Evolutionary conservation across 805 yeast species (phyloP).

Genomic region (Yarrowia sp.): DNA sequence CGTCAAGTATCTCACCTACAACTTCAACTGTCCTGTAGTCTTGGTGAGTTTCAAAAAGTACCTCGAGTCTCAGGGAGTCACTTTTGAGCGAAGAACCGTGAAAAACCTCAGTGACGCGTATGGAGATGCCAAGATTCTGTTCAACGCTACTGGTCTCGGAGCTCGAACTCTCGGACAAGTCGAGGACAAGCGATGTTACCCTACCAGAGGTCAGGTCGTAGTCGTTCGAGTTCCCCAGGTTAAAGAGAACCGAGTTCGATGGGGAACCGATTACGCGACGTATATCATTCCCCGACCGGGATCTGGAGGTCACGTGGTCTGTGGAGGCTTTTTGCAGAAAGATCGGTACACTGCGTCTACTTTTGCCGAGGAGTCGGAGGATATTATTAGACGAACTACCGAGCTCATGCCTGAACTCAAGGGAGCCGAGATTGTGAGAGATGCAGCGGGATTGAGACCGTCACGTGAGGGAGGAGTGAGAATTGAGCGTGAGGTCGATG

Average conservation of each 20-base stretch:
- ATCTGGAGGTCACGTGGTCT: conserved; percentile 68
- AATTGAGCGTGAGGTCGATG: conserved; percentile 60
- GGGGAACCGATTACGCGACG: conserved; percentile 69
- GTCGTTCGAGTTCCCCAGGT: conserved; percentile 75
- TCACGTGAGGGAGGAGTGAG: conserved; percentile 77
- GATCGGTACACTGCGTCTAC: conserved; percentile 70
- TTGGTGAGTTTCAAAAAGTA: conserved; percentile 57
- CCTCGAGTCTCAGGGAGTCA: conserved; percentile 59
- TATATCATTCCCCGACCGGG: conserved; percentile 76
- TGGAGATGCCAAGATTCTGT: conserved; percentile 56
- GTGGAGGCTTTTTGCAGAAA: conserved; percentile 77
- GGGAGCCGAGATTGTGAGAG: conserved; percentile 61
- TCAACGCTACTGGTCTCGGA: conserved; percentile 82
- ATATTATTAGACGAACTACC: conserved; percentile 66
- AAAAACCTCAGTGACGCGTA: conserved; percentile 64
- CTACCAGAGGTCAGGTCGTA: conserved; percentile 83
- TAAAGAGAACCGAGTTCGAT: conserved; percentile 58
- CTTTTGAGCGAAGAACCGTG: conserved; percentile 56
- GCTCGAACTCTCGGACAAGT: conserved; percentile 71
- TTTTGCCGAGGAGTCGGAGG: conserved; percentile 62
- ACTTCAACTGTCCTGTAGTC: conserved; percentile 74
- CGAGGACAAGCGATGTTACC: conserved; percentile 64
- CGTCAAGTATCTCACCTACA: conserved; percentile 64
- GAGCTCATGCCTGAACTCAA: conserved; percentile 55
- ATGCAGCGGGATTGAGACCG: conserved; percentile 79